Base-by-base conservation (phyloP, 2,329 filamentous ascomycete genomes). In the Epichloe elymi region DNA sequence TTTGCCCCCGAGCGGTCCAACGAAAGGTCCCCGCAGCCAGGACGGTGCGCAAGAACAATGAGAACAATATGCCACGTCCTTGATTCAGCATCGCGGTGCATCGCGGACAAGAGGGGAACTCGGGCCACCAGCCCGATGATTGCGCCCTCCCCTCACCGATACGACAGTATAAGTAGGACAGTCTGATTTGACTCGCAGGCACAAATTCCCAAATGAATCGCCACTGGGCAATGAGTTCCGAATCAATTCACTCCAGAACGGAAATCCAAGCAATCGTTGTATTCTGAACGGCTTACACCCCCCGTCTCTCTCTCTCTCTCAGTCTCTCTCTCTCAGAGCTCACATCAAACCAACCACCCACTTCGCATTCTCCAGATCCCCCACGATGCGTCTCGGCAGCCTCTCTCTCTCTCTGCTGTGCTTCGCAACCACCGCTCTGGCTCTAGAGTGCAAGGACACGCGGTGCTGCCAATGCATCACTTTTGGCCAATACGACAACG, bases 21-120 rank as follows among this genome's bases (percentile, higher is more conserved):
- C n/a, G 19, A 30, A 17, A 23, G 20, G 17, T 3, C 7, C 19
- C 14, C 11, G 5, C 19, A n/a, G 20, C 10, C 45, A 47, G 17
- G 45, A 47, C 36, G 20, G 30, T 44, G 35, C 36, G 41, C 39
- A 35, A 23, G 26, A 44, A 41, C 20, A 48, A 42, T 50, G 41
- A 38, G 37, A 35, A 42, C 19, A 41, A 51, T 42, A 26, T 20
- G 30, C 20, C 23, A n/a, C 23, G 17, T 38, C 36, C 11, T 5
- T 14, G 10, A 17, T 37, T 15, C 33, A 15, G 8, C 33, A 19
- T 33, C 11, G 44, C n/a, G 17, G 40, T 10, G 30, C 30, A 30
- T 30, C 30, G 30, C 10, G 30, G 3, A 30, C 30, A 30, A 30
- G 26, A 35, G 15, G 19, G 19, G 4, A 39, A 26, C 36, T 38